These are phyloP conservation scores for Citrus unshiu DNA, from an alignment of 345 rosid species.

Conservation along the genomic window DNA sequence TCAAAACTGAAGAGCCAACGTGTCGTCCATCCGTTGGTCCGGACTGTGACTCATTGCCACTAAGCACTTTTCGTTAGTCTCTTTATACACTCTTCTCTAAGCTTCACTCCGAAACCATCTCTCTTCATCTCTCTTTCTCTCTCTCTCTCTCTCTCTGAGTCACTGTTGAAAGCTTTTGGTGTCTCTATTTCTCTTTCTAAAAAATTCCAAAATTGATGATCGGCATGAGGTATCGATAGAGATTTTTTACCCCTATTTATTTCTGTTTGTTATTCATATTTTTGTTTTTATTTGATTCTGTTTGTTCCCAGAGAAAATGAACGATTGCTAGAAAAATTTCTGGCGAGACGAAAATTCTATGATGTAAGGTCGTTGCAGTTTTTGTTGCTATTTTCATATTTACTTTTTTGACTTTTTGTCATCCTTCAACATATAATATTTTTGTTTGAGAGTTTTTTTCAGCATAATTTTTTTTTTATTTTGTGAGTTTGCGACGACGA, in stretches of 20 bases:
- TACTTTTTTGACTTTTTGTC: neutral
- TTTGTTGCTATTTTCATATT: neutral
- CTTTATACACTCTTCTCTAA: neutral
- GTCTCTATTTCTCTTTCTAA: neutral
- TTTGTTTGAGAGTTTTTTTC: neutral
- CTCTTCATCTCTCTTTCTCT: neutral
- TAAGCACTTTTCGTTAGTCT: neutral
- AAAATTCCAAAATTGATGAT: neutral
- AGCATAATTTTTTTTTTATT: too few species aligned
- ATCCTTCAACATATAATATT: neutral
- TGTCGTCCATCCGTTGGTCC: slow-evolving; percentile 23
- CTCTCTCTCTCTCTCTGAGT: slow-evolving; percentile 2
- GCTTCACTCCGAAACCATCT: neutral
- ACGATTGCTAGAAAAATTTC: neutral
- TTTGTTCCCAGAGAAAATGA: neutral
- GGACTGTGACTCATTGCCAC: slow-evolving; percentile 19
- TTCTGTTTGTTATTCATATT: neutral
- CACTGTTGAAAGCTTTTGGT: neutral
- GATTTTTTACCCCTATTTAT: neutral
- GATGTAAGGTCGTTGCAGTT: too few species aligned
- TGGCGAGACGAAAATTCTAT: neutral
- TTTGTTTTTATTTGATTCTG: neutral
- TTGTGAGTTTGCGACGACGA: neutral
- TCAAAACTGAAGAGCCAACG: slow-evolving; percentile 23
- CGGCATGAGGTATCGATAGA: neutral